Base-by-base conservation (phyloP, 495 filamentous ascomycete species). In the Xylaria castorea region DNA sequence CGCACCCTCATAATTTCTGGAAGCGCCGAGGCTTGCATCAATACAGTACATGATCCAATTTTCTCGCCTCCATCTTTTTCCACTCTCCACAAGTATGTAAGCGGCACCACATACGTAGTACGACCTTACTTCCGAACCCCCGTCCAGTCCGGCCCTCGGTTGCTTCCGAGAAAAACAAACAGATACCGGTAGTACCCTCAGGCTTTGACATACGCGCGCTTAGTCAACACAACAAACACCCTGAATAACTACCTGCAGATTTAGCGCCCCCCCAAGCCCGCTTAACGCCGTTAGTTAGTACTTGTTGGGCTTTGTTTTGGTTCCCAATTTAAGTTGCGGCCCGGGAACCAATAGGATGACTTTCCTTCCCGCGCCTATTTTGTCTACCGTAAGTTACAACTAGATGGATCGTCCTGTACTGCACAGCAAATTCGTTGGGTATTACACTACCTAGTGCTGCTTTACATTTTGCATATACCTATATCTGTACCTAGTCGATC, bases 1-100 rank as follows among this genome's bases (percentile, higher is more conserved):
- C n/a, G 63, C 50, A 30, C n/a, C 50, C 44, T 62, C 7, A 30
- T 53, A 66, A 72, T 67, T 67, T 72, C 70, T 72, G 38, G 70
- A 72, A 72, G 70, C 70, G 70, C 70, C 51, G 34, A 42, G 62
- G 46, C 38, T 65, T 65, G 62, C 38, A 42, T 65, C 30, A 8
- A 8, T 5, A 9, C 9, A 32, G 0, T n/a, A n/a, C 11, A 34
- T 58, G 50, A 22, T 58, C 12, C 0, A 20, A 61, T 38, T 5
- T 30, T 48, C 62, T 27, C 62, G 62, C 62, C 62, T 65, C 62
- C 62, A 65, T 65, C 42, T 48, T 65, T 48, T 30, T 48, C 14
- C n/a, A 64, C 25, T 30, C 16, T 55, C 51, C 51, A 55, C 51
- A 42, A 38, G 61, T 64, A 38, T n/a, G n/a, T 30, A 36, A 60